Evolutionary conservation across 2,329 filamentous ascomycete genomes (phyloP), one percentile per base, ranked within the genome.

Genomic region (Pseudocercospora cruenta): DNA sequence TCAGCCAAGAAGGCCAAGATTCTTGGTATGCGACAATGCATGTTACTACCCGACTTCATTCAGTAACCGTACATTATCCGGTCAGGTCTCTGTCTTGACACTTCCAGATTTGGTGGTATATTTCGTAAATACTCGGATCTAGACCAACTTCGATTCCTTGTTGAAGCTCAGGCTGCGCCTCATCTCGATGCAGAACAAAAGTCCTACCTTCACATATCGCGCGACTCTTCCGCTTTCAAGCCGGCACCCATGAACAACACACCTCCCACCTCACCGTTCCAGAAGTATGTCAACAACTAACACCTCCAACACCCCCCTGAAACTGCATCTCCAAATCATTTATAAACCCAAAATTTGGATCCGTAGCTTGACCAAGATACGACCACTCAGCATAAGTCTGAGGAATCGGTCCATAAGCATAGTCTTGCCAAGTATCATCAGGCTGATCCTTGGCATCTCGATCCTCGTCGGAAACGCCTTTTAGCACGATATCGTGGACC

Each of bases 331-430:
- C 58, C 53, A 70, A 36, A 58, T 70, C 69, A 63, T 61, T 60
- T 19, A 69, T 57, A 28, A 69, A 69, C 14, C 69, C 69, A 60
- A 70, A 69, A 49, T 69, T 69, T 14, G 67, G 69, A 61, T 70
- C 69, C 33, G 67, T 69, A 5, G 63, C 63, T 39, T 69, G 63
- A 9, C 65, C 67, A 19, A 70, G 47, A 49, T 67, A 69, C 9
- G 60, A 66, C 67, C 69, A 69, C 45, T 70, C 69, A 14, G 67
- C 65, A 53, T 66, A 69, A 8, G 65, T 69, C 55, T 69, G 69
- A 36, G 67, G 69, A 4, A 68, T 69, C 3, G 68, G 68, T 16
- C 66, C 68, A 36, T 68, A 69, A 4, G 67, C 66, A 59, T 69
- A 69, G 57, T 70, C 68, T 22, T 68, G 67, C 66, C 68, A 70